Conservation (phyloP, 2,329 filamentous ascomycete genomes). For the Botrytis deweyae region DNA sequence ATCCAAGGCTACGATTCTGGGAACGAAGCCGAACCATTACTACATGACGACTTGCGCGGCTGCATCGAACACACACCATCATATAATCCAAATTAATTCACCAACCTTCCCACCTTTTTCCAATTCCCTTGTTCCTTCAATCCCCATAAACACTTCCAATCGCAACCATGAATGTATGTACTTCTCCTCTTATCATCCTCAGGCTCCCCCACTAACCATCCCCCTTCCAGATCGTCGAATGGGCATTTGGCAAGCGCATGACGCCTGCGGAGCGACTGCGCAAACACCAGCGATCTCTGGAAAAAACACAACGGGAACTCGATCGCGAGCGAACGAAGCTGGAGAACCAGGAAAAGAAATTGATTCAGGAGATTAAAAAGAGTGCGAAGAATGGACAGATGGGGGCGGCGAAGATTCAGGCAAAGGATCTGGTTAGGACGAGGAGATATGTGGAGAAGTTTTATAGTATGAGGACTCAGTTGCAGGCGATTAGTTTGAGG, state of each 20-base stretch:
- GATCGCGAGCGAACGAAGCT: conserved; percentile 94
- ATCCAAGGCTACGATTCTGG: conserved; percentile 10
- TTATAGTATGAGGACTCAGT: conserved; percentile 94
- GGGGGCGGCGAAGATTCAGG: conserved; percentile 97
- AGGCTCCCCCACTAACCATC: conserved; percentile 4
- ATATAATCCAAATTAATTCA: conserved; percentile 4
- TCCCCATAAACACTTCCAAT: neutral
- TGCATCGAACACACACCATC: conserved; percentile 7
- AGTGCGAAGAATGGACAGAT: conserved; percentile 97
- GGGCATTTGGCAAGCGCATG: conserved; percentile 99
- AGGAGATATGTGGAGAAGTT: conserved; percentile 97
- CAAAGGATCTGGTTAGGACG: conserved; percentile 92
- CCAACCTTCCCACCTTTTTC: neutral
- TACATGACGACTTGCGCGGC: conserved; percentile 17
- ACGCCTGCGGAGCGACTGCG: conserved; percentile 89
- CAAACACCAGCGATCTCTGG: conserved; percentile 93
- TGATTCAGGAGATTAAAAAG: conserved; percentile 95
- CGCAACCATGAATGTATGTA: conserved; percentile 54
- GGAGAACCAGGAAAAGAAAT: conserved; percentile 97
- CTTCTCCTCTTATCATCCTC: neutral
- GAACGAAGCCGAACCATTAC: neutral
- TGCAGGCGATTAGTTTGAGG: conserved; percentile 91
- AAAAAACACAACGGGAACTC: conserved; percentile 95
- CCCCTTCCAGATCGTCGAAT: conserved; percentile 78
- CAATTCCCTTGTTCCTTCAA: too few relatives aligned